Evolutionary conservation across 1,284 basidiomycete genomes (phyloP), one percentile per base, ranked within the genome.

Genomic region (Ustilago xerochloae): DNA sequence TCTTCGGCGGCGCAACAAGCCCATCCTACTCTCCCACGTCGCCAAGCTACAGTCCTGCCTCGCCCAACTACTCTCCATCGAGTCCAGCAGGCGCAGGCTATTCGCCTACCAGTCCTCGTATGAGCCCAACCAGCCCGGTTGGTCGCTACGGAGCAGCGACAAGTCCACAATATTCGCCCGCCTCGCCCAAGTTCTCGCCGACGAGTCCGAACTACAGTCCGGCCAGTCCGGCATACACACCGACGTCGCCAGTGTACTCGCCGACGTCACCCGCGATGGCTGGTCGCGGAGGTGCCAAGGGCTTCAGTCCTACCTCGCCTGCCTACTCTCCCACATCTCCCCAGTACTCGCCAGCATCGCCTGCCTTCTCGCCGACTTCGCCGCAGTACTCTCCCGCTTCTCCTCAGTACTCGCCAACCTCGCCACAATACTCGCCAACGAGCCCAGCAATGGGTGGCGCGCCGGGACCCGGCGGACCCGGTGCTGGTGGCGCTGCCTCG

Each of bases 291-390:
- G 70, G 62, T 16, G 63, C 69, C 63, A 74, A 71, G 70, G 62
- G 60, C n/a, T 76, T 72, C 63, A 65, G 63, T 36, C 72, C 74
- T 6, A 51, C 77, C 2, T 77, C 75, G 41, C 81, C 81, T 0
- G 59, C 68, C 36, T 84, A 82, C 59, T 80, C 78, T 32, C 82
- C 83, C 10, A 77, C 76, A 1, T 81, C 80, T 28, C 80, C 80
- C 18, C 75, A 73, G 54, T 81, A 81, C 43, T 79, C 77, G 39
- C 79, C 79, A 9, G 78, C 79, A 9, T 81, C 79, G 43, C 79
- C 75, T 6, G 90, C 90, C 16, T 94, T 93, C 82, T 94, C 93
- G 2, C 93, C 93, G 0, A 93, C 93, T 2, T 93, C 92, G 74
- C 86, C 86, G 8, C 72, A 79, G 39, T 81, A 84, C 64, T 83